phyloP scores from a whole-genome alignment of 495 filamentous ascomycete species.

The Daldinia bambusicola region DNA sequence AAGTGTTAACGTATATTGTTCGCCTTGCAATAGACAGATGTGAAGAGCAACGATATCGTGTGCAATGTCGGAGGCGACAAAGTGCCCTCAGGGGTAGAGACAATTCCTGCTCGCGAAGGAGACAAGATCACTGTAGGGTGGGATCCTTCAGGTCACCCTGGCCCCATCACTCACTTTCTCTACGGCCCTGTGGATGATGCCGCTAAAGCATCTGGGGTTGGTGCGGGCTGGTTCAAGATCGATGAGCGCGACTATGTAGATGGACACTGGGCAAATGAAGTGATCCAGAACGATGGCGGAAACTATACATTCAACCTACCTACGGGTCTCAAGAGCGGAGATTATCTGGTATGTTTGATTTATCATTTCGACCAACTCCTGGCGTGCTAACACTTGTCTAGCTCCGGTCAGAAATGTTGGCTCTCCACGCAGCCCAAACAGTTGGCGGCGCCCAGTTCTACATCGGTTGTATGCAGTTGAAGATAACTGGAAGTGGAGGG shows the following conservation, averaged over 20 bases:
- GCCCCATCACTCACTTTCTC: slow-evolving; percentile 52
- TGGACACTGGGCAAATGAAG: slow-evolving; percentile 48
- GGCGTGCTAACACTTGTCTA: slow-evolving; percentile 12
- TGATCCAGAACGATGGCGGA: slow-evolving; percentile 40
- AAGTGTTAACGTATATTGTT: neutral
- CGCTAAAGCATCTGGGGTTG: slow-evolving; percentile 42
- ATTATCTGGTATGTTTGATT: slow-evolving; percentile 43
- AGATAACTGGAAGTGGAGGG: slow-evolving; percentile 45
- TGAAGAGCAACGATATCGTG: slow-evolving; percentile 47
- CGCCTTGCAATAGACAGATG: slow-evolving; percentile 38
- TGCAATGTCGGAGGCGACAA: slow-evolving; percentile 52
- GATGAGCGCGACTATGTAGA: slow-evolving; percentile 46
- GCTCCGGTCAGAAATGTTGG: slow-evolving; percentile 50
- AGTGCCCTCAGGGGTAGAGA: slow-evolving; percentile 46
- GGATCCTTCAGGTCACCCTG: slow-evolving; percentile 51
- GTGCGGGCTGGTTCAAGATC: slow-evolving; percentile 49
- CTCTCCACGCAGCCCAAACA: slow-evolving; percentile 41
- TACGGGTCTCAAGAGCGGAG: slow-evolving; percentile 42
- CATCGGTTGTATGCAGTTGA: slow-evolving; percentile 44
- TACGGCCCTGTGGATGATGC: slow-evolving; percentile 50
- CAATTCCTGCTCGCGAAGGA: slow-evolving; percentile 45
- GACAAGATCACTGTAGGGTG: slow-evolving; percentile 52
- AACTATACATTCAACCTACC: slow-evolving; percentile 48
- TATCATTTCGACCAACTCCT: neutral
- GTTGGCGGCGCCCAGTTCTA: slow-evolving; percentile 39